A percentile compares a stretch with the other conserved stretches of the same genome.
Evolutionary conservation across 352 stramenopile species (phyloP).

Genomic region (Phytophthora sp.): DNA sequence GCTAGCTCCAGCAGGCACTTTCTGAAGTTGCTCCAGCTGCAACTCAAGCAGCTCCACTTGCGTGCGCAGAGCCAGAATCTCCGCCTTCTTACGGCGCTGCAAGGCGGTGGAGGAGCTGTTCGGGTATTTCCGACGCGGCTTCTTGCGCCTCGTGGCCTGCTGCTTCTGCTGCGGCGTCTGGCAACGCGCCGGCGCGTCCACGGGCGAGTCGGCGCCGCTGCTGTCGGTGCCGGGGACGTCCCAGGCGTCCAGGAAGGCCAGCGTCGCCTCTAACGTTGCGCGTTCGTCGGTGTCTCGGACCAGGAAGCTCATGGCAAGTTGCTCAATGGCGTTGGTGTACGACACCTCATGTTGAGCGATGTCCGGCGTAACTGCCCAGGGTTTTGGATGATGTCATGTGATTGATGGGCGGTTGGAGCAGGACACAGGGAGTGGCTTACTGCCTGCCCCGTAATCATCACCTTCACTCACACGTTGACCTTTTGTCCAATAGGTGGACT

Average conservation of each 20-base stretch:
- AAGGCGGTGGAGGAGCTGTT: slow-evolving; percentile 26
- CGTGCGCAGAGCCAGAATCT: slow-evolving; percentile 24
- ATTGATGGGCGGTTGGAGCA: too few relatives aligned
- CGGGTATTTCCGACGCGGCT: slow-evolving; percentile 20
- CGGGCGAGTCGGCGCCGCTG: neutral
- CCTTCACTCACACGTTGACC: neutral
- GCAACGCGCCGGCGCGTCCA: neutral
- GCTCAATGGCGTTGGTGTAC: slow-evolving; percentile 3
- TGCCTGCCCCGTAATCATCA: neutral
- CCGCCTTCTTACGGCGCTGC: slow-evolving; percentile 37
- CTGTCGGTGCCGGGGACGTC: neutral
- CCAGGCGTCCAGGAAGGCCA: slow-evolving; percentile 25
- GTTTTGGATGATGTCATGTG: too few relatives aligned
- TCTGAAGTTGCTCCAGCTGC: slow-evolving; percentile 20
- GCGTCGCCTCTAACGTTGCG: slow-evolving; percentile 22
- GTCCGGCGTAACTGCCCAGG: too few relatives aligned
- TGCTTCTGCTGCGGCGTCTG: slow-evolving; percentile 21
- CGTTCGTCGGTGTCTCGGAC: slow-evolving; percentile 15
- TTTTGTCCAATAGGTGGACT: too few relatives aligned
- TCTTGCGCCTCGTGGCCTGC: slow-evolving; percentile 2
- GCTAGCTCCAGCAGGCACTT: neutral
- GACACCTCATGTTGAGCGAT: too few relatives aligned
- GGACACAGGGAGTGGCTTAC: too few relatives aligned
- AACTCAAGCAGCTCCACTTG: slow-evolving; percentile 23
- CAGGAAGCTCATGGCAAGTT: slow-evolving; percentile 9